These are phyloP conservation scores for Digitaria exilis DNA, from an alignment of 202 grass and related monocot genomes.

Conservation along the genomic window DNA sequence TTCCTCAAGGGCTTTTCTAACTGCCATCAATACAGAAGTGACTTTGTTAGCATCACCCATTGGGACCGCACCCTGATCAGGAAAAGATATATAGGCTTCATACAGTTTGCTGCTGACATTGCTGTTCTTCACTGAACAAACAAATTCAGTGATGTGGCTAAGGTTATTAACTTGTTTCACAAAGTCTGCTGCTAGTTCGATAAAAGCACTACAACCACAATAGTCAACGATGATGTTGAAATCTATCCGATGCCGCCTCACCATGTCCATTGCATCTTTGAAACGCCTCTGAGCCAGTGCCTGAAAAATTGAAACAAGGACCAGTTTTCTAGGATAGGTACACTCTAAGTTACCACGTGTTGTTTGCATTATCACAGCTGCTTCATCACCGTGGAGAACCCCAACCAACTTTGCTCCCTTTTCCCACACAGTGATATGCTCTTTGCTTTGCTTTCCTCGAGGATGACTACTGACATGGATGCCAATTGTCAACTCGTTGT, in stretches of 20 bases:
- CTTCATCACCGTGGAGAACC: constrained; percentile 93
- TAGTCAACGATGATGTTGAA: constrained; percentile 92
- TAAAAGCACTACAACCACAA: constrained; percentile 77
- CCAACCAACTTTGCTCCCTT: constrained; percentile 84
- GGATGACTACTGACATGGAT: constrained; percentile 50
- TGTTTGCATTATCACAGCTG: constrained; percentile 92
- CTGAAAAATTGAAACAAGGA: constrained; percentile 88
- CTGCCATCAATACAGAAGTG: constrained; percentile 68
- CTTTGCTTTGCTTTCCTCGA: constrained; percentile 61
- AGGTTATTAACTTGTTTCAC: constrained; percentile 89
- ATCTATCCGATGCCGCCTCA: constrained; percentile 95
- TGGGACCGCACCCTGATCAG: constrained; percentile 34
- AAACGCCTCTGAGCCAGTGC: constrained; percentile 81
- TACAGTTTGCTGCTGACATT: constrained; percentile 86
- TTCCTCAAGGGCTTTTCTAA: constrained; percentile 75
- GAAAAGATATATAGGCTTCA: constrained; percentile 64
- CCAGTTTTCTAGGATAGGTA: constrained; percentile 88
- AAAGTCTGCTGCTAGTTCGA: constrained; percentile 74
- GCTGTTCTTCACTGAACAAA: constrained; percentile 84
- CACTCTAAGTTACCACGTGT: constrained; percentile 90
- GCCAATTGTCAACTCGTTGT: constrained; percentile 47
- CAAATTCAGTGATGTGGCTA: constrained; percentile 88
- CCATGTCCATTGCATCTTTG: constrained; percentile 82
- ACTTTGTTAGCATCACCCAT: constrained; percentile 55
- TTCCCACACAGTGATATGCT: constrained; percentile 87